phyloP scores from a whole-genome alignment of 2,329 filamentous ascomycete species.

The Trichoderma gracile region DNA sequence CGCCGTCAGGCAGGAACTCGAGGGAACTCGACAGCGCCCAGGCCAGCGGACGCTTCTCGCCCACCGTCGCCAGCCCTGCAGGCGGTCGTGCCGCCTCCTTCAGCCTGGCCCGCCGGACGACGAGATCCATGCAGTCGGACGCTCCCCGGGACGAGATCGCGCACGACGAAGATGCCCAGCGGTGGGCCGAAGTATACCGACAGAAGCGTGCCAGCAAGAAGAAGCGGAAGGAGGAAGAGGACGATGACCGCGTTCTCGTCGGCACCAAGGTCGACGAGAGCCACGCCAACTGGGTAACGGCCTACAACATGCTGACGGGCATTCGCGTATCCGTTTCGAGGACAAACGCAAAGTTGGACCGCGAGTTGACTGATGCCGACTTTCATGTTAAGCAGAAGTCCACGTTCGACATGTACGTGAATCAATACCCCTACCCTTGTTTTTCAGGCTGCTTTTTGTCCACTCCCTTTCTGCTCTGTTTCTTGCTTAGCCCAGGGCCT shows the following conservation, averaged over 20 bases:
- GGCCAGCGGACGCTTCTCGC: conserved; percentile 81
- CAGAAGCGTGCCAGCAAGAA: conserved; percentile 89
- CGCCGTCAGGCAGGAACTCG: conserved; percentile 63
- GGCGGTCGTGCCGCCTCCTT: conserved; percentile 74
- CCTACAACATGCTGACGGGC: conserved; percentile 99
- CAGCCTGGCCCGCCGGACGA: conserved; percentile 75
- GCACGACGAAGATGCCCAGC: conserved; percentile 84
- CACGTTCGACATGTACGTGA: conserved; percentile 96
- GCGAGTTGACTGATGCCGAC: conserved; percentile 84
- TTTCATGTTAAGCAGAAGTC: conserved; percentile 96
- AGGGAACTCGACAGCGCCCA: conserved; percentile 69
- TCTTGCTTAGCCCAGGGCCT: not conserved
- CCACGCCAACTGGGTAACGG: conserved; percentile 95
- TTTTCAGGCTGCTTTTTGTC: too few relatives aligned
- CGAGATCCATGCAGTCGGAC: conserved; percentile 83
- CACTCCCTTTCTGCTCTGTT: not conserved
- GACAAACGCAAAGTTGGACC: conserved; percentile 94
- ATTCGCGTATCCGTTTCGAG: conserved; percentile 96
- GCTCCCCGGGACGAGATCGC: conserved; percentile 77
- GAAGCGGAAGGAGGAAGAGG: conserved; percentile 78
- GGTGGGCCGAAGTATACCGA: conserved; percentile 90
- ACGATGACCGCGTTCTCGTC: conserved; percentile 91
- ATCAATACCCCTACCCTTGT: too few relatives aligned
- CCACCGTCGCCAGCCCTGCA: conserved; percentile 54
- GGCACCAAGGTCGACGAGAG: conserved; percentile 97